Evolutionary conservation across 2,329 filamentous ascomycete genomes (phyloP), one percentile per base, ranked within the genome.

Genomic region (Epichloe sp.): DNA sequence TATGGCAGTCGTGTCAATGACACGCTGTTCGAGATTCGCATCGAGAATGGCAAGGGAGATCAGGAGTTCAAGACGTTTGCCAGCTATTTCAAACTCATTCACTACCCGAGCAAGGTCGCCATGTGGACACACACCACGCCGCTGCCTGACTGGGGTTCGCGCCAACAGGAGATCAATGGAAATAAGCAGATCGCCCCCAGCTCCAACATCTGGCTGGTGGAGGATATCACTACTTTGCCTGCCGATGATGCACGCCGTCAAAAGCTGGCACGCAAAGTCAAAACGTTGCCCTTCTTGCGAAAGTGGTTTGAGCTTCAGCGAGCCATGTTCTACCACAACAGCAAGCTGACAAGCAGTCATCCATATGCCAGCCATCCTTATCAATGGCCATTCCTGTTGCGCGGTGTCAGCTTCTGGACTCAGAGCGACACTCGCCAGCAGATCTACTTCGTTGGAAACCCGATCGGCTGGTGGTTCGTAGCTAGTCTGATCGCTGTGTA

Each of bases 281-380:
- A 94, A 75, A 76, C 76, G 19, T 68, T 97, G 62, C 83, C 90
- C 17, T 98, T 98, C 78, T 71, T 96, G 58, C 81, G 79, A 63
- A 98, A 98, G 74, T 98, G 91, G 77, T 81, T 96, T 57, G 93
- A 98, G 74, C 78, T 98, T 53, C 93, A 98, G 71, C 82, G 91
- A 47, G 88, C 90, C 61, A 98, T 98, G 90, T 98, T 98, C 78
- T 91, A 86, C 78, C 93, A 98, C 77, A 98, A 98, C 78, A 97
- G 90, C 69, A 91, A 94, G 62, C 75, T 98, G 64, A 98, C 93
- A 44, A 94, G 89, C 72, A 95, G 88, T 65, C 93, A 98, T 68
- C 93, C 93, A 1, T 98, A 98, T 67, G 81, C 93, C 42, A 95
- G 88, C 61, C 85, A 90, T 65, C 93, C 93, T 6, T 93, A 94